These are phyloP conservation scores for Bacidia gigantensis DNA, from an alignment of 495 filamentous ascomycete species.

Conservation along the genomic window DNA sequence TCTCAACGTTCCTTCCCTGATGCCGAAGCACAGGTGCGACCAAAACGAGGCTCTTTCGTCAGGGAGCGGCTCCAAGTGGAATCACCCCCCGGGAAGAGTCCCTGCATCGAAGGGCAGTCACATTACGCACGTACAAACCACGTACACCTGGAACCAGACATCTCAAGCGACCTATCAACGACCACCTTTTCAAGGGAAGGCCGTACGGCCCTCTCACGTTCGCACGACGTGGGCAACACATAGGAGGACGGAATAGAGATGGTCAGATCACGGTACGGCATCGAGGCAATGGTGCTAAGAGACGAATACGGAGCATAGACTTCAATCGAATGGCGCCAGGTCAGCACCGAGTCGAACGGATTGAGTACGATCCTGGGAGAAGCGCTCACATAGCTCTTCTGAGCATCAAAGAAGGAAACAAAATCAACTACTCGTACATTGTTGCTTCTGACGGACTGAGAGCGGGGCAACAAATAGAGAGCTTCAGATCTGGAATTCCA, in stretches of 20 bases:
- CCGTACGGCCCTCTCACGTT: slow-evolving; percentile 73
- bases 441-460: slow-evolving; percentile 86
- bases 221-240: slow-evolving; percentile 76
- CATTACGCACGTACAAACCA: slow-evolving; percentile 76
- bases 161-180: slow-evolving; percentile 80
- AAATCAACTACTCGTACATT: slow-evolving; percentile 53
- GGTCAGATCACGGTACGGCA: slow-evolving; percentile 80
- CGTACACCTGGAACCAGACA: slow-evolving; percentile 90
- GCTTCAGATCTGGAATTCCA: slow-evolving; percentile 79
- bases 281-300: slow-evolving; percentile 78
- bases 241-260: slow-evolving; percentile 82
- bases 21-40: slow-evolving; percentile 31
- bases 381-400: slow-evolving; percentile 87
- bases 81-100: slow-evolving; percentile 3
- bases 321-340: slow-evolving; percentile 64
- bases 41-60: neutral
- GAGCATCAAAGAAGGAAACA: slow-evolving; percentile 41
- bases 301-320: slow-evolving; percentile 82
- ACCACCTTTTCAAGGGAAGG: slow-evolving; percentile 89
- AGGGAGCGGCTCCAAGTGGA: slow-evolving; percentile 9
- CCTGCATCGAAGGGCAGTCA: slow-evolving; percentile 8
- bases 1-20: slow-evolving; percentile 26
- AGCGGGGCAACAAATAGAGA: slow-evolving; percentile 80
- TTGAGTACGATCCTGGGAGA: slow-evolving; percentile 89
- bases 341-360: slow-evolving; percentile 75